Base-by-base conservation (phyloP, 2,329 filamentous ascomycete species). In the Botrytis porri region DNA sequence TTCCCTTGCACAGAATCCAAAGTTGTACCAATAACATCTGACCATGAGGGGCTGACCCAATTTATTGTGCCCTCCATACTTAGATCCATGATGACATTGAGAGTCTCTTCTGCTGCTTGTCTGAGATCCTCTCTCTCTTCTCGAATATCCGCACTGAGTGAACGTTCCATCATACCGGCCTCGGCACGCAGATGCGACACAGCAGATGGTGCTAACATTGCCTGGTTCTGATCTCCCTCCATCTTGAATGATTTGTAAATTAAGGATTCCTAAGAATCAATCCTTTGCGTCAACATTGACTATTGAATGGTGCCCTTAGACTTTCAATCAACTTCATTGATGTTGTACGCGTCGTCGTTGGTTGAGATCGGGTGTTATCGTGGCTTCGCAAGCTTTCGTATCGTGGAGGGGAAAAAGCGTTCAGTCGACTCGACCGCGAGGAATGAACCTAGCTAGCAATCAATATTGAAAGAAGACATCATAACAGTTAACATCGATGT, bases 11-110 rank as follows among this genome's bases (percentile, higher is more conserved):
- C 89, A 12, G 88, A 87, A 61, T 92, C 90, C 57, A 91, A 87
- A 62, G 88, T 84, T 6, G 93, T 95, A 73, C 96, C 96, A 74
- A 98, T 92, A 67, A 99, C 92, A 79, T 98, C 94, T 74, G 89
- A 89, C 96, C 96, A 99, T 25, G 95, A 98, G 20, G 95, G 93
- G 81, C 95, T 98, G 78, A 97, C 95, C 93, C 96, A 99, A 83
- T 94, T 92, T 79, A 99, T 92, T 75, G 90, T 92, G 76, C 94
- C 94, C 80, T 98, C 93, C 72, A 98, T 88, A 80, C 94, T 94
- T 76, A 99, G 87, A 84, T 99, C 95, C 81, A 99, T 88, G 81
- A 99, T 97, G 76, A 97, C 93, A 83, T 98, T 99, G 81, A 97
- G 87, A 35, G 95, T 98, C 84, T 98, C 94, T 83, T 98, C 95